These are phyloP conservation scores for Neurospora sp. DNA, from an alignment of 495 filamentous ascomycete genomes.

Conservation along the genomic window DNA sequence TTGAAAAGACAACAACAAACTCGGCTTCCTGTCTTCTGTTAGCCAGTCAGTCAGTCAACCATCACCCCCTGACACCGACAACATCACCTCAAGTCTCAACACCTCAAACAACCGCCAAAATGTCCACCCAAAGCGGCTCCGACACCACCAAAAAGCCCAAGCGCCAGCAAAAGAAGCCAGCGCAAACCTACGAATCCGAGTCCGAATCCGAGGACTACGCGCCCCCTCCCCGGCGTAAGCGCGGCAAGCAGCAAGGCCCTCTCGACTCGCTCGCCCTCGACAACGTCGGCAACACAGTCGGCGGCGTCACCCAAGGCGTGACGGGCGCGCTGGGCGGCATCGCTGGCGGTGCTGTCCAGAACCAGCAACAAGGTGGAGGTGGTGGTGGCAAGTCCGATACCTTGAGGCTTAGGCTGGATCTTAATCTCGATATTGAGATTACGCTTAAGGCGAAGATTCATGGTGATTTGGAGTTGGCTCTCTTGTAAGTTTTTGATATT, in stretches of 20 bases:
- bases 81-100: not conserved
- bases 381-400: conserved; percentile 50
- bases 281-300: conserved; percentile 55
- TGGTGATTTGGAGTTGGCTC: conserved; percentile 73
- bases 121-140: conserved; percentile 27
- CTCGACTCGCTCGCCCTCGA: conserved; percentile 52
- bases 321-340: conserved; percentile 49
- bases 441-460: conserved; percentile 90
- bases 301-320: conserved; percentile 46
- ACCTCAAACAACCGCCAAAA: conserved; percentile 9
- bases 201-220: conserved; percentile 28
- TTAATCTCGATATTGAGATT: conserved; percentile 84
- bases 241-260: conserved; percentile 33
- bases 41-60: not conserved
- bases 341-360: conserved; percentile 31
- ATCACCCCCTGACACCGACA: not conserved
- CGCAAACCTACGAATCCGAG: conserved; percentile 31
- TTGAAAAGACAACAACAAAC: not conserved
- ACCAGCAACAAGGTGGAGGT: conserved; percentile 35
- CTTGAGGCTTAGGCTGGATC: conserved; percentile 63
- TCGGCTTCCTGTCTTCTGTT: not conserved
- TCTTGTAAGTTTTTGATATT: conserved; percentile 52
- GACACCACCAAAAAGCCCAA: conserved; percentile 20
- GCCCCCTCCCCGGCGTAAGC: conserved; percentile 23
- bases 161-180: conserved; percentile 16